Evolutionary conservation across 768 basidiomycete genomes (phyloP).

Genomic region (Collybiopsis luxurians): DNA sequence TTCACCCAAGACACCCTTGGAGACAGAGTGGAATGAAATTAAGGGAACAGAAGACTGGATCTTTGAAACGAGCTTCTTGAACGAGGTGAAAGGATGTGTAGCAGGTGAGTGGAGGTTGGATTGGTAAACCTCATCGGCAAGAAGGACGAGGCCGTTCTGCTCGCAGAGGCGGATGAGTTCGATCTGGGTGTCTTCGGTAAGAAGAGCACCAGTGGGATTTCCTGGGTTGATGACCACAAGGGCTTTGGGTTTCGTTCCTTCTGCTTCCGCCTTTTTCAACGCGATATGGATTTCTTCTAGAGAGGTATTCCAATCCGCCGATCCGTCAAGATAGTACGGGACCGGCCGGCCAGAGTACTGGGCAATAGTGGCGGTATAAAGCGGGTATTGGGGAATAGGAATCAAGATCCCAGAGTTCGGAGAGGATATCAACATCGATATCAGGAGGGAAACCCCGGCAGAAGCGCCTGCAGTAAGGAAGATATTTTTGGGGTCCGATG

Average conservation of each 20-base stretch:
- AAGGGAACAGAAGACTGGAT: constrained; percentile 75
- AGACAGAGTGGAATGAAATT: constrained; percentile 96
- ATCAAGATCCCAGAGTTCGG: constrained; percentile 80
- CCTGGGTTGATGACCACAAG: constrained; percentile 99
- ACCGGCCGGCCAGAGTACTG: constrained; percentile 77
- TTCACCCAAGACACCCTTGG: constrained; percentile 94
- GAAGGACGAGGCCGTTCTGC: constrained; percentile 78
- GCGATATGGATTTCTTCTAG: constrained; percentile 62
- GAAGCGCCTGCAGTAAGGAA: constrained; percentile 96
- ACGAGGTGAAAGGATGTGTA: constrained; percentile 81
- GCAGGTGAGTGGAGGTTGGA: constrained; percentile 74
- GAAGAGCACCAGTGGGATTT: constrained; percentile 91
- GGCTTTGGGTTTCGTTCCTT: constrained; percentile 69
- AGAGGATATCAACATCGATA: constrained; percentile 73
- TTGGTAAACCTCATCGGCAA: constrained; percentile 99
- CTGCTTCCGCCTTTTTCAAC: constrained; percentile 59
- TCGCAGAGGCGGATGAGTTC: constrained; percentile 84
- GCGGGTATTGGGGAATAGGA: constrained; percentile 97
- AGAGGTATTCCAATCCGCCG: constrained; percentile 80
- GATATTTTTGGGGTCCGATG: constrained; percentile 79
- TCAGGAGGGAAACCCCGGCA: constrained; percentile 84
- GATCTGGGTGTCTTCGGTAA: constrained; percentile 68
- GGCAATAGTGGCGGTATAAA: constrained; percentile 94
- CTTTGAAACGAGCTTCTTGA: constrained; percentile 82
- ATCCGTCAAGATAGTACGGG: constrained; percentile 88